These are phyloP conservation scores for Globisporangium nunn DNA, from an alignment of 352 stramenopile species.

Conservation along the genomic window DNA sequence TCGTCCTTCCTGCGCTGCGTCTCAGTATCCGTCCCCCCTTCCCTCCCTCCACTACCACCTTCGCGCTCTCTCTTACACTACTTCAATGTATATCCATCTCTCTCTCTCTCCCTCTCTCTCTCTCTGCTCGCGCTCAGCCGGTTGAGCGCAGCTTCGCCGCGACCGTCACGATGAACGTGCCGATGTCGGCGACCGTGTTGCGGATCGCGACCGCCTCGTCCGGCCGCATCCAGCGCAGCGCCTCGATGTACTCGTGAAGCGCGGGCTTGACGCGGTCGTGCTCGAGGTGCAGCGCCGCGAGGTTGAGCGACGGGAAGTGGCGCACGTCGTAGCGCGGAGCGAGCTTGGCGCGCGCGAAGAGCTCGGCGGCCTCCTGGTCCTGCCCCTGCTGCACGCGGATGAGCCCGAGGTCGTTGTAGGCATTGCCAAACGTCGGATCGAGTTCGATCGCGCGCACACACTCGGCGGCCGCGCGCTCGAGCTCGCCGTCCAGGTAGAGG, in stretches of 20 bases:
- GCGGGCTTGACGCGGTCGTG: conserved; percentile 55
- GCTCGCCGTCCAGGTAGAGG: conserved; percentile 52
- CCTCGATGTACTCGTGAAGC: conserved; percentile 71
- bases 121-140: conserved; percentile 7
- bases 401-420: conserved; percentile 68
- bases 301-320: conserved; percentile 57
- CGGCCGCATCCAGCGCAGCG: conserved; percentile 57
- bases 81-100: too few relatives aligned
- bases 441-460: conserved; percentile 56
- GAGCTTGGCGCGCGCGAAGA: conserved; percentile 58
- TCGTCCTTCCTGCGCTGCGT: neutral
- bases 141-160: conserved; percentile 23
- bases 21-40: neutral
- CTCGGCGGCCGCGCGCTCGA: conserved; percentile 42
- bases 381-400: conserved; percentile 55
- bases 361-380: conserved; percentile 40
- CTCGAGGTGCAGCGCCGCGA: conserved; percentile 56
- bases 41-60: too few relatives aligned
- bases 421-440: conserved; percentile 59
- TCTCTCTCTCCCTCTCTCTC: too few relatives aligned
- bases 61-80: too few relatives aligned
- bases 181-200: conserved; percentile 64
- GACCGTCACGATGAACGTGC: conserved; percentile 48
- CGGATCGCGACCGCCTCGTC: conserved; percentile 50
- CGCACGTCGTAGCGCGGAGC: conserved; percentile 61